Evolutionary conservation across 495 filamentous ascomycete species (phyloP).

Genomic region (Cudoniella acicularis): DNA sequence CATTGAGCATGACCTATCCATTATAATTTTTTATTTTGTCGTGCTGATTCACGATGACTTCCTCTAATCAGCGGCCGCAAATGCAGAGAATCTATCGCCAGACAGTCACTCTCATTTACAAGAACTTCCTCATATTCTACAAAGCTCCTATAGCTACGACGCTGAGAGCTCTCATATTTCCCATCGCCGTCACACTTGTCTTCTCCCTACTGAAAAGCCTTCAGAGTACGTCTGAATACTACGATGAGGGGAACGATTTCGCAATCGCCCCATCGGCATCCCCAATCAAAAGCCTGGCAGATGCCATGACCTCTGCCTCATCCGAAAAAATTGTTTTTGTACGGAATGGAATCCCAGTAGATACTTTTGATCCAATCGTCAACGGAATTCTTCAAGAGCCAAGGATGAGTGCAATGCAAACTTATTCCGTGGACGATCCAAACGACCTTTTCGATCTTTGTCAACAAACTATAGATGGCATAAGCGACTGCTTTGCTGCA

Average conservation of each 20-base stretch:
- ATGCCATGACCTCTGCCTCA: slow-evolving; percentile 4
- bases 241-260: not conserved
- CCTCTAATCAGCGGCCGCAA: not conserved
- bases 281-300: slow-evolving; percentile 9
- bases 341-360: slow-evolving; percentile 15
- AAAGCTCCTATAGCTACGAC: slow-evolving; percentile 14
- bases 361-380: slow-evolving; percentile 11
- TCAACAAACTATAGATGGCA: slow-evolving; percentile 9
- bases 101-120: slow-evolving; percentile 17
- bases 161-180: slow-evolving; percentile 19
- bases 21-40: not conserved
- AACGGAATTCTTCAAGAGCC: slow-evolving; percentile 9
- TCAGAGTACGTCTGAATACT: not conserved
- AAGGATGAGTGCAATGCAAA: not conserved
- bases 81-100: slow-evolving; percentile 21
- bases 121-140: slow-evolving; percentile 24
- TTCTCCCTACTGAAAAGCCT: slow-evolving; percentile 15
- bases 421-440: slow-evolving; percentile 1
- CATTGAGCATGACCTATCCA: not conserved
- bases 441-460: slow-evolving; percentile 19
- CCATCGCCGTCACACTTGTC: slow-evolving; percentile 16
- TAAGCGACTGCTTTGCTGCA: slow-evolving; percentile 22
- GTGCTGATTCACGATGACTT: slow-evolving; percentile 18
- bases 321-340: slow-evolving; percentile 17
- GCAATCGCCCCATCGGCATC: slow-evolving; percentile 8